Evolutionary conservation across 495 filamentous ascomycete genomes (phyloP).

Genomic region (Penicillium cosmopolitanum): DNA sequence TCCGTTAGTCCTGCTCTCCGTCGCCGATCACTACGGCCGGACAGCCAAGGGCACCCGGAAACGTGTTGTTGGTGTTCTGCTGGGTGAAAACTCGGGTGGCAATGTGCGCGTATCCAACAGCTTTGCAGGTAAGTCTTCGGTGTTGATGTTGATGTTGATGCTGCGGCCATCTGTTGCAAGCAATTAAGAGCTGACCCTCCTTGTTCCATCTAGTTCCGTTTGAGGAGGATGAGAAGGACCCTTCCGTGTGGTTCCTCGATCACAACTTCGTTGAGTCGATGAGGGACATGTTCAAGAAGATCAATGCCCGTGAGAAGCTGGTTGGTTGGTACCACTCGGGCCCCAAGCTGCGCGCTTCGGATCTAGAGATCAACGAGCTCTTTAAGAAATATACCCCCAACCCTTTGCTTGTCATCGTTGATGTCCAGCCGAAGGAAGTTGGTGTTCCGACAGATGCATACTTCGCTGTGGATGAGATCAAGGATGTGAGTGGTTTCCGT

Average conservation of each 20-base stretch:
- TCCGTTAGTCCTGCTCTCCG: slow-evolving; percentile 95
- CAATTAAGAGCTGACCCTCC: slow-evolving; percentile 14
- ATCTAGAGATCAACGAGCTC: slow-evolving; percentile 98
- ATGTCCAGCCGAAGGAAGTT: slow-evolving; percentile 97
- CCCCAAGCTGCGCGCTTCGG: slow-evolving; percentile 93
- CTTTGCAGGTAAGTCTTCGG: slow-evolving; percentile 77
- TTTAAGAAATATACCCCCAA: slow-evolving; percentile 99
- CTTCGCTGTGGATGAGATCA: slow-evolving; percentile 99
- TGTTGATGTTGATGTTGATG: slow-evolving; percentile 7
- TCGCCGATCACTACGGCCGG: slow-evolving; percentile 97
- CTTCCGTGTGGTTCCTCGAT: slow-evolving; percentile 98
- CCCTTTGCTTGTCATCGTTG: slow-evolving; percentile 94
- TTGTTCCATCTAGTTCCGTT: slow-evolving; percentile 73
- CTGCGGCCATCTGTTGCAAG: slow-evolving; percentile 71
- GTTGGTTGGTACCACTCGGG: slow-evolving; percentile 99
- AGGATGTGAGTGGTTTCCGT: slow-evolving; percentile 73
- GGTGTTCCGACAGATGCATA: slow-evolving; percentile 98
- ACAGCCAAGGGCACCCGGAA: slow-evolving; percentile 87
- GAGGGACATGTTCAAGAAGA: slow-evolving; percentile 99
- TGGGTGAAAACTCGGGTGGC: slow-evolving; percentile 94
- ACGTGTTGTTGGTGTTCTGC: slow-evolving; percentile 92
- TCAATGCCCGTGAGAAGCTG: slow-evolving; percentile 98
- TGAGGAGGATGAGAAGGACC: slow-evolving; percentile 98
- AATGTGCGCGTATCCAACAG: slow-evolving; percentile 98
- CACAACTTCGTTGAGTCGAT: slow-evolving; percentile 99